Base-by-base conservation (phyloP, 164 flowering plant species). In the Hamamelis virginiana region DNA sequence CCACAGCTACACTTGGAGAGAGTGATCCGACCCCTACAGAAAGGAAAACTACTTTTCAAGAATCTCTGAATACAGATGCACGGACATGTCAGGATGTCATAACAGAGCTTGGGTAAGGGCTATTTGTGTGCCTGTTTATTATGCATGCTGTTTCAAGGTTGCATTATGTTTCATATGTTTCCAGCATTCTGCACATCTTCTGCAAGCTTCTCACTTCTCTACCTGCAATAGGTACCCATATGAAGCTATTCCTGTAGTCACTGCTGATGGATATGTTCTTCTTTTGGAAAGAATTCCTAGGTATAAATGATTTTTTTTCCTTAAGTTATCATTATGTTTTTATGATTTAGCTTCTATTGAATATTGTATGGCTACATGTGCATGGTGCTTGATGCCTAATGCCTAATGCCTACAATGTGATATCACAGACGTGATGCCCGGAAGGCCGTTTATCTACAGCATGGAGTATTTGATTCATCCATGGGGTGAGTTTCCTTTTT, bases 241-340 rank as follows among this genome's bases (percentile, higher is more conserved):
- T 78, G 98, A 96, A 87, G 97, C 95, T 70, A 89, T 96, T 64
- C 89, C 69, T 73, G 98, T 96, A 62, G 82, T 87, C 64, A 96
- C 99, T 62, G 68, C 86, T 70, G 99, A 96, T 84, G 99, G 99
- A 59, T 96, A 96, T 80, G 88, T 89, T 72, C 89, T 96, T 73
- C 89, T 93, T 72, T 67, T 96, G 81, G 99, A 96, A 80, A 89
- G 99, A 82, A 87, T 96, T 28, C 98, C 98, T 19, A 87, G 99
- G 99, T 90, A 84, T 23, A 9, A 9, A 61, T 14, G 15, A 27
- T 41, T 59, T 3, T 57, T 58, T 66, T 25, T 59, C 53, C 26
- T 67, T 41, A 13, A 41, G 4, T 9, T 27, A 48, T 55, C 11
- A 19, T 22, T 25, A 19, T 44, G 66, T 16, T 26, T 46, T 64